phyloP scores from a whole-genome alignment of 768 basidiomycete genomes.

The Amanita phalloides region DNA sequence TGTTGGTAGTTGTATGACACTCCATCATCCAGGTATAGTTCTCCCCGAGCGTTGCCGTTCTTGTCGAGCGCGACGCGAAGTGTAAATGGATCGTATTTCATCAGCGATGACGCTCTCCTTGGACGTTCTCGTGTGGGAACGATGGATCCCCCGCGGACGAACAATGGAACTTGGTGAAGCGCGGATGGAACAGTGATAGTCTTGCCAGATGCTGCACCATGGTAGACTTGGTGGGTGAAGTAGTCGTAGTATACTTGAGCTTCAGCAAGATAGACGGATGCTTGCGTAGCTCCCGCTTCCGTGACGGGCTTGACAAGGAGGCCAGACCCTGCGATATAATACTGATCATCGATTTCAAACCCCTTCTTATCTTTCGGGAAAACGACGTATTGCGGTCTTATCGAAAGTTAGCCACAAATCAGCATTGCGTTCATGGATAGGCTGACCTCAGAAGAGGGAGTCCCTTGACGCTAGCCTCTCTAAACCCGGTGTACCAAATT shows the following conservation, averaged over 20 bases:
- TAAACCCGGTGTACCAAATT: conserved; percentile 97
- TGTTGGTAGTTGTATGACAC: conserved; percentile 63
- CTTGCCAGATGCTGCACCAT: conserved; percentile 53
- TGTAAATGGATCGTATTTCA: conserved; percentile 91
- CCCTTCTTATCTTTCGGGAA: conserved; percentile 86
- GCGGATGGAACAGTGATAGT: conserved; percentile 69
- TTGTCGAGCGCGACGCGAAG: conserved; percentile 73
- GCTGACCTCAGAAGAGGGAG: conserved; percentile 72
- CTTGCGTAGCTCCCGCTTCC: conserved; percentile 53
- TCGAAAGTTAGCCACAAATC: neutral
- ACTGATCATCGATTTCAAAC: conserved; percentile 90
- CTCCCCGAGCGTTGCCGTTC: conserved; percentile 50
- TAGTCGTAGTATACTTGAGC: conserved; percentile 95
- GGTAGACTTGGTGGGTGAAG: conserved; percentile 61
- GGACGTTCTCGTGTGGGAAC: conserved; percentile 81
- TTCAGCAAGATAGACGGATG: conserved; percentile 78
- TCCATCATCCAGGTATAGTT: conserved; percentile 94
- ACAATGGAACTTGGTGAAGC: conserved; percentile 70
- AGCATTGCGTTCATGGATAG: neutral
- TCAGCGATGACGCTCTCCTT: conserved; percentile 73
- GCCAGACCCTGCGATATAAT: conserved; percentile 81
- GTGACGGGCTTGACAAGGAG: conserved; percentile 89
- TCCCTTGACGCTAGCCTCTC: conserved; percentile 74
- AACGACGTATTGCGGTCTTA: conserved; percentile 91
- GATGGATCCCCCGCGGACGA: conserved; percentile 88